Base-by-base conservation (phyloP, 805 yeast genomes). In the Candida insectorum region DNA sequence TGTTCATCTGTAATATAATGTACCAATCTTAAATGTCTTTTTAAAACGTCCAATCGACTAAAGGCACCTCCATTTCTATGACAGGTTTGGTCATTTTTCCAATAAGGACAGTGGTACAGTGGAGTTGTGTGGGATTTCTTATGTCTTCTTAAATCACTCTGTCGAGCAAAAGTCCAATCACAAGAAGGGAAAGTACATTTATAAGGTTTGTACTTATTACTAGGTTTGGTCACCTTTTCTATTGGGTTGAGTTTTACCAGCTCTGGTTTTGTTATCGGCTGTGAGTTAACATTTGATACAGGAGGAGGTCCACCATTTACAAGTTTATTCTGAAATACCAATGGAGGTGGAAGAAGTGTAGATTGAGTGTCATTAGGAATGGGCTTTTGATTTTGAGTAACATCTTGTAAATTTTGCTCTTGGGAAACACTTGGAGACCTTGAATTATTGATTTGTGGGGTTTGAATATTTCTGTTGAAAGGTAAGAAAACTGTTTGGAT, bases 51-150 rank as follows among this genome's bases (percentile, higher is more conserved):
- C 39, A 81, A 58, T 28, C 93, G 65, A 47, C 77, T 78, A 58
- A 84, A 84, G 0, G 85, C 74, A 11, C 91, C 89, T 14, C 83
- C 85, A 43, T 81, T 81, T 35, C 83, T 67, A 54, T 83, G 93
- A 52, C 89, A 83, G 5, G 83, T 73, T 4, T 81, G 77, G 44
- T 79, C 84, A 16, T 69, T 63, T 34, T 68, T 67, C 84, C 85
- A 81, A 57, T 69, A 83, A 3, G 91, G 91, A 51, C 91, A 83
- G 42, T 75, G 80, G 48, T 77, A 77, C 38, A 69, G 69, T 3
- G 89, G 89, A 31, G 73, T 69, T 26, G 70, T 67, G 49, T 83
- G 91, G 3, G 85, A 78, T 41, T 81, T 71, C 13, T 71, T 43
- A 49, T 83, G 91, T 33, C 91, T 67, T 26, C 83, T 68, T 47